Evolutionary conservation across 768 basidiomycete species (phyloP).

Genomic region (Thelephora ganbajun): DNA sequence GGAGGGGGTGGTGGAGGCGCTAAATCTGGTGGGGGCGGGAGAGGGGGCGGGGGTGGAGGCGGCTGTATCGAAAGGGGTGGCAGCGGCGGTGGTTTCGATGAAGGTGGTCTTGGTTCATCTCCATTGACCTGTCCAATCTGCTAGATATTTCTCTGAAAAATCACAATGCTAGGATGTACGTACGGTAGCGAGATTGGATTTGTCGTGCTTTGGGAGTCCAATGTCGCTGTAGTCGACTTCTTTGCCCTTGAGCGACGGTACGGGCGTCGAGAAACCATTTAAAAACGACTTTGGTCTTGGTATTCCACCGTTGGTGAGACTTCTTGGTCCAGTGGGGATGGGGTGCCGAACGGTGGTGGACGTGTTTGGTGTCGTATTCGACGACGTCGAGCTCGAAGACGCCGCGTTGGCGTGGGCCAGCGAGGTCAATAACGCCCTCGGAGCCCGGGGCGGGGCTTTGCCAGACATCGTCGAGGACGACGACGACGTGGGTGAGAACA

Average conservation of each 20-base stretch:
- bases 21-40: constrained; percentile 4
- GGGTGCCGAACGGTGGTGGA: constrained; percentile 1
- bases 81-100: constrained; percentile 1
- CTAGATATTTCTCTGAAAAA: too few relatives aligned
- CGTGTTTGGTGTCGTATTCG: constrained; percentile 20
- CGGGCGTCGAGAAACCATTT: background rate
- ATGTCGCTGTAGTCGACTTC: background rate
- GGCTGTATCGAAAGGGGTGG: constrained; percentile 2
- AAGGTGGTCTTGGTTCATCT: background rate
- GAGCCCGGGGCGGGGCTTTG: constrained; percentile 64
- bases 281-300: background rate
- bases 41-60: constrained; percentile 6
- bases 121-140: background rate
- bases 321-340: background rate
- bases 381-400: constrained; percentile 20
- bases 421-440: constrained; percentile 48
- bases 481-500: background rate
- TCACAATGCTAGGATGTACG: too few relatives aligned
- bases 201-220: background rate
- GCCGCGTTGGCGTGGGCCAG: constrained; percentile 18
- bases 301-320: background rate
- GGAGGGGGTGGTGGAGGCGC: constrained; percentile 12
- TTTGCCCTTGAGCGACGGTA: background rate
- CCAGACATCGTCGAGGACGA: constrained; percentile 45
- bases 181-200: too few relatives aligned